Evolutionary conservation across 495 filamentous ascomycete species (phyloP).

Genomic region (Polyplosphaeria fusca): DNA sequence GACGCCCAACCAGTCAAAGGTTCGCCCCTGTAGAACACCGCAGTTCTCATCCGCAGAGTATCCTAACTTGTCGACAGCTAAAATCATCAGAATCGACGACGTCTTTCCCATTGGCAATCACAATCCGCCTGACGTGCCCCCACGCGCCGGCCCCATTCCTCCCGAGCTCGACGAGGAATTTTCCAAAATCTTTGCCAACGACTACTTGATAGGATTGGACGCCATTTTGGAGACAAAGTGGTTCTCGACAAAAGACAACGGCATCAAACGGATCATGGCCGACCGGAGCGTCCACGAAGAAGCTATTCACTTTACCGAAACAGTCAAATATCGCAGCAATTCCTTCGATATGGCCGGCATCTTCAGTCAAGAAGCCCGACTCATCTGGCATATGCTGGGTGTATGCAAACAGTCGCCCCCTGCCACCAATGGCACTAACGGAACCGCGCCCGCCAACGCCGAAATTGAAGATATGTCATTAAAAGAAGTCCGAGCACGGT

Average conservation of each 20-base stretch:
- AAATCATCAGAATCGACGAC: conserved; percentile 70
- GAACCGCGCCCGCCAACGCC: conserved; percentile 47
- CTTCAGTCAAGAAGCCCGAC: conserved; percentile 37
- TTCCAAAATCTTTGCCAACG: conserved; percentile 66
- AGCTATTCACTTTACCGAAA: conserved; percentile 48
- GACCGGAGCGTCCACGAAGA: conserved; percentile 37
- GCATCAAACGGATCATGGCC: conserved; percentile 60
- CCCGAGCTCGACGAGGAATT: conserved; percentile 63
- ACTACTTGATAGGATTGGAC: conserved; percentile 74
- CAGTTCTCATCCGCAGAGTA: conserved; percentile 46
- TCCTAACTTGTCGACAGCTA: conserved; percentile 51
- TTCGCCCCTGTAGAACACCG: conserved; percentile 40
- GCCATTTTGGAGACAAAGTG: conserved; percentile 81
- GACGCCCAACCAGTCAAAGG: conserved; percentile 45
- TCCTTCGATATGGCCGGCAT: conserved; percentile 26
- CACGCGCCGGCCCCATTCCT: conserved; percentile 46
- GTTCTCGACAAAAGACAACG: conserved; percentile 61
- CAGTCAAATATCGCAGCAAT: conserved; percentile 56
- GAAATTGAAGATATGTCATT: conserved; percentile 44
- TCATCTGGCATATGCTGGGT: conserved; percentile 41
- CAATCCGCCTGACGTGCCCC: conserved; percentile 55
- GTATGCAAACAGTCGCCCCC: conserved; percentile 31
- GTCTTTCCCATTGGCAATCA: conserved; percentile 61
- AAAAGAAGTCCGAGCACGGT: conserved; percentile 58
- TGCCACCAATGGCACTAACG: conserved; percentile 38